Percentiles rank a stretch among this genome's conserved stretches.
phyloP scores from a whole-genome alignment of 495 filamentous ascomycete species.

The Lichina pygmaea region DNA sequence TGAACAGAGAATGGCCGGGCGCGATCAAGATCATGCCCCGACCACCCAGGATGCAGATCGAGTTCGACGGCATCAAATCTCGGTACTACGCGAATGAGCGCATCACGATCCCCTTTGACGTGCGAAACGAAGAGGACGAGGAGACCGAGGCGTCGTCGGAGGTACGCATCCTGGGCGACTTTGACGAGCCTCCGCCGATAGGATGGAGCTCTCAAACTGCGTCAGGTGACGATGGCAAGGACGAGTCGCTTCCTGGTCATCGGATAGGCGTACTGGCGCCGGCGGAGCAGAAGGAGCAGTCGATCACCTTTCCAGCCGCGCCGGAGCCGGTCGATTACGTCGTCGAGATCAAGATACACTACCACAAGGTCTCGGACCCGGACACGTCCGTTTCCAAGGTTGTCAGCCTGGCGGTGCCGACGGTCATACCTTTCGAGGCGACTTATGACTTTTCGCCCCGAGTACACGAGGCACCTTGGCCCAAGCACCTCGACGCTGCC shows the following conservation, averaged over 20 bases:
- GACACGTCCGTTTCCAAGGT: conserved; percentile 64
- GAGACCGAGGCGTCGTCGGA: conserved; percentile 44
- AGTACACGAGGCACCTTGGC: conserved; percentile 56
- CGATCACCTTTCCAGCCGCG: conserved; percentile 19
- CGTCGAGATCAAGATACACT: conserved; percentile 42
- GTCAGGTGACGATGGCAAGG: background rate
- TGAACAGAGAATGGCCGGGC: conserved; percentile 18
- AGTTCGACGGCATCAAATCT: conserved; percentile 25
- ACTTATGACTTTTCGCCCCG: conserved; percentile 62
- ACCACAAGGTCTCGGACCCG: conserved; percentile 53
- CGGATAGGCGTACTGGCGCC: conserved; percentile 22
- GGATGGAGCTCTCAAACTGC: conserved; percentile 10
- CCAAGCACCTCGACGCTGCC: conserved; percentile 45
- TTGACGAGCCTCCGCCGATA: conserved; percentile 23
- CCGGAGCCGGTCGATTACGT: conserved; percentile 32
- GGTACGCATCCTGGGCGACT: conserved; percentile 31
- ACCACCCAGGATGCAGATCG: conserved; percentile 72
- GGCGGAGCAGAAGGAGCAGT: conserved; percentile 14
- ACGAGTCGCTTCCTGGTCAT: conserved; percentile 7
- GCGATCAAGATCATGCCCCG: conserved; percentile 51
- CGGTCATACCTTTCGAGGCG: conserved; percentile 67
- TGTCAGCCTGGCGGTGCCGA: conserved; percentile 31
- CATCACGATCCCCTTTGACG: conserved; percentile 34
- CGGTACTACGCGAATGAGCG: conserved; percentile 68
- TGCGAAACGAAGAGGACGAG: conserved; percentile 66